Evolutionary conservation across 192 early-diverging fungal species (phyloP).

Genomic region (Phlyctochytrium arcticum): DNA sequence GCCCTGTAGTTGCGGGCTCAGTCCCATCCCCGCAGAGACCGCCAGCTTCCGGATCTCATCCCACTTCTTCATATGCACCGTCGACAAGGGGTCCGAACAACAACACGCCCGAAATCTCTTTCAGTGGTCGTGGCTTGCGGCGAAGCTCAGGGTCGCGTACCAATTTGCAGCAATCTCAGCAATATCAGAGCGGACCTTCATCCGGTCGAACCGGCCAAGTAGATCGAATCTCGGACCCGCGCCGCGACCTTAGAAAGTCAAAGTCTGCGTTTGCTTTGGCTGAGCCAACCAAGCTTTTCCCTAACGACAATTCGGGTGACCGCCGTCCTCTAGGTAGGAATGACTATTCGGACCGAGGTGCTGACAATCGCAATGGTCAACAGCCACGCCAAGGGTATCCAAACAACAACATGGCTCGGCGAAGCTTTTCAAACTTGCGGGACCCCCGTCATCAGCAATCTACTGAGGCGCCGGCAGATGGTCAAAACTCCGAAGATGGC

Average conservation of each 20-base stretch:
- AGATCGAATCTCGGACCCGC: no score
- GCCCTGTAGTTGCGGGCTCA: no score
- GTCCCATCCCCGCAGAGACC: no score
- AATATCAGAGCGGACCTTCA: not conserved
- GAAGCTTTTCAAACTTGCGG: not conserved
- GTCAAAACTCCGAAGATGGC: not conserved
- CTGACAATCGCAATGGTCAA: not conserved
- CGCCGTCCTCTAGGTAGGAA: not conserved
- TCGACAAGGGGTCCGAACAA: not conserved
- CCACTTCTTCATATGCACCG: constrained; percentile 1
- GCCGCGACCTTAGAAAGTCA: constrained; percentile 4
- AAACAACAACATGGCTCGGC: not conserved
- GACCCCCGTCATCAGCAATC: not conserved
- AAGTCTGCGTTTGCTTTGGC: constrained; percentile 7
- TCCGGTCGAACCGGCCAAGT: no score
- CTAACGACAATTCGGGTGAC: not conserved
- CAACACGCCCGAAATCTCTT: not conserved
- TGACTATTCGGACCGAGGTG: not conserved
- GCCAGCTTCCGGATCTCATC: not conserved
- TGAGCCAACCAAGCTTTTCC: not conserved
- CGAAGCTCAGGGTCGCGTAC: not conserved
- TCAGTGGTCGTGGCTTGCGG: not conserved
- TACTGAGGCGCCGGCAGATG: not conserved
- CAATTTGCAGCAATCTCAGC: not conserved
- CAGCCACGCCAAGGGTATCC: not conserved